These are phyloP conservation scores for Solanum aculeatissimum DNA, from an alignment of 305 asterid genomes.

Conservation along the genomic window DNA sequence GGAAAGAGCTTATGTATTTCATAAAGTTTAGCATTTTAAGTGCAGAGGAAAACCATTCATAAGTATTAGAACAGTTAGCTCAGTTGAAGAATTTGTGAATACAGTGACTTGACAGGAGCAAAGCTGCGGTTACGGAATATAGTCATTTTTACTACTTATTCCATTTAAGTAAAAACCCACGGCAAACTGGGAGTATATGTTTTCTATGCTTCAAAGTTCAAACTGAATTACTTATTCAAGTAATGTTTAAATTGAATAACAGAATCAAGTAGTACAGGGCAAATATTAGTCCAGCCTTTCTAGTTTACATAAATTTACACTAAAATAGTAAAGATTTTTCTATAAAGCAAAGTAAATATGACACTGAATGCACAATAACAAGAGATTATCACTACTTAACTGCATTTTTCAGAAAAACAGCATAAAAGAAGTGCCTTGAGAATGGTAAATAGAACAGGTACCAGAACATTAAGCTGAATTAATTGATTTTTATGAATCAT, in stretches of 20 bases:
- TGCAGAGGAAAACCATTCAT: background rate
- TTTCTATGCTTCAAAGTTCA: background rate
- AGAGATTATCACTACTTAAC: background rate
- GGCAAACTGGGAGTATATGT: background rate
- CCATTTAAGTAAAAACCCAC: background rate
- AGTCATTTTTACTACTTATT: background rate
- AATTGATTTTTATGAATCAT: background rate
- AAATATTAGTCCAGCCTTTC: background rate
- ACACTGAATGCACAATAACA: background rate
- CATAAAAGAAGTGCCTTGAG: background rate
- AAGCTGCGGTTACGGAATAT: background rate
- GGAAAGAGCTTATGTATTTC: background rate
- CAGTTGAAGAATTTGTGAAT: background rate
- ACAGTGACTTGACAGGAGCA: background rate
- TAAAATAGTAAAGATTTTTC: background rate
- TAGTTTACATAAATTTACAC: background rate
- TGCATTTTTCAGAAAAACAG: background rate
- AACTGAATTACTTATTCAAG: background rate
- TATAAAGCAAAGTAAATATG: background rate
- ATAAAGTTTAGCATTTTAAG: background rate
- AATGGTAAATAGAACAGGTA: background rate
- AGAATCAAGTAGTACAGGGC: background rate
- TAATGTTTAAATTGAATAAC: background rate
- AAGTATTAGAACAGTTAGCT: background rate
- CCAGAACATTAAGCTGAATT: background rate